Percentiles rank a stretch among this genome's conserved stretches.
Conservation (phyloP, 2,329 filamentous ascomycete species). For the Neobulgaria alba region DNA sequence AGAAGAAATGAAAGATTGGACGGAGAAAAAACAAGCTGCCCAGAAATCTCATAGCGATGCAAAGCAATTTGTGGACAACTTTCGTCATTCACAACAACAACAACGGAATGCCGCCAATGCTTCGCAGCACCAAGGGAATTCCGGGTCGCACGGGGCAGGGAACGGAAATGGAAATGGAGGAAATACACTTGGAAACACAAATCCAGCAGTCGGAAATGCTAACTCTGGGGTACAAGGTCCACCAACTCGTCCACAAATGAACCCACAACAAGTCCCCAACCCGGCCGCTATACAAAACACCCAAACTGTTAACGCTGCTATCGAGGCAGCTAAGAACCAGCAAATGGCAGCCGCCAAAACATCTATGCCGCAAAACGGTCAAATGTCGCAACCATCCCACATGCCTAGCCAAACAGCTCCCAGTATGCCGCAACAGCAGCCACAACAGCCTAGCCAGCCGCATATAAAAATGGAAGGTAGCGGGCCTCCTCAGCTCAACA, state of each 20-base stretch:
- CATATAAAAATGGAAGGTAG: conserved; percentile 24
- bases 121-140: neutral
- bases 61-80: conserved; percentile 38
- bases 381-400: conserved; percentile 13
- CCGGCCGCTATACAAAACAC: conserved; percentile 24
- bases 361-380: conserved; percentile 18
- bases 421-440: conserved; percentile 12
- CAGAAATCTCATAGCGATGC: conserved; percentile 40
- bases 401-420: conserved; percentile 16
- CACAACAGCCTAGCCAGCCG: conserved; percentile 11
- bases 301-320: conserved; percentile 29
- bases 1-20: conserved; percentile 39
- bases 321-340: conserved; percentile 28
- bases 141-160: conserved; percentile 16
- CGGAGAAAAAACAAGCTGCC: conserved; percentile 36
- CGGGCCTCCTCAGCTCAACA: conserved; percentile 24
- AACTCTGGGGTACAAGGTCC: conserved; percentile 13
- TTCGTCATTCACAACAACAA: conserved; percentile 33
- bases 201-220: neutral
- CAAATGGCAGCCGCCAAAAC: conserved; percentile 24
- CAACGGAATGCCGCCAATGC: conserved; percentile 24
- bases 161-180: conserved; percentile 5
- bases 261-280: conserved; percentile 22
- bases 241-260: conserved; percentile 23
- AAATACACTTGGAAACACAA: neutral